Base-by-base conservation (phyloP, 1,139 yeast genomes). In the Yamadazyma diospyri region DNA sequence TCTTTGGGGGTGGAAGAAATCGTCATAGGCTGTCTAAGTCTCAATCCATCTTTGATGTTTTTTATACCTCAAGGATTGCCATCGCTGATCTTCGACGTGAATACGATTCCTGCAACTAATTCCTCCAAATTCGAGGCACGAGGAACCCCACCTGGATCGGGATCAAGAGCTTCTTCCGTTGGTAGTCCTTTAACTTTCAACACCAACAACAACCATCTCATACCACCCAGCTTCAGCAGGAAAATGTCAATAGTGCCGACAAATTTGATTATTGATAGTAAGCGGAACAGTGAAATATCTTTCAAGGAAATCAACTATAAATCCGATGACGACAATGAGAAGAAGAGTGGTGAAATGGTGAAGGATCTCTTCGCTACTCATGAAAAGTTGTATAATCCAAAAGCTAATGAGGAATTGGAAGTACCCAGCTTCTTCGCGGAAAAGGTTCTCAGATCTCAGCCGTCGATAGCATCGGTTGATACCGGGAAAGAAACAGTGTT, bases 1-100 rank as follows among this genome's bases (percentile, higher is more conserved):
- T 48, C 54, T 11, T 37, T 59, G 10, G 49, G 55, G 1, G 48
- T 57, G 4, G 68, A 61, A 35, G 66, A 63, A 11, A 57, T 67
- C 11, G 48, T 63, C 10, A 29, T 61, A 7, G 59, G 55, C 2
- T 66, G 72, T 35, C 48, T 61, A 13, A 43, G 54, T 10, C 48
- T 67, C 22, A 44, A 44, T 26, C 48, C 48, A 1, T 16, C 27
- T 11, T 27, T 32, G 20, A 14, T 29, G 11, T 41, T 41, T 25
- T 41, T 23, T 22, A 32, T 42, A 12, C 45, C 46, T 4, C 39
- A 40, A 16, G 37, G 26, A 7, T 5, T 37, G 4, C 39, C 30
- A 6, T 21, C 34, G 9, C 26, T 20, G 25, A 12, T 25, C 6
- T 19, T 19, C 12, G 34, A 31, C 22, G 13, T 10, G 12, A 12